These are phyloP conservation scores for Polyrhizophydium stewartii DNA, from an alignment of 371 early-diverging fungal species.

Conservation along the genomic window DNA sequence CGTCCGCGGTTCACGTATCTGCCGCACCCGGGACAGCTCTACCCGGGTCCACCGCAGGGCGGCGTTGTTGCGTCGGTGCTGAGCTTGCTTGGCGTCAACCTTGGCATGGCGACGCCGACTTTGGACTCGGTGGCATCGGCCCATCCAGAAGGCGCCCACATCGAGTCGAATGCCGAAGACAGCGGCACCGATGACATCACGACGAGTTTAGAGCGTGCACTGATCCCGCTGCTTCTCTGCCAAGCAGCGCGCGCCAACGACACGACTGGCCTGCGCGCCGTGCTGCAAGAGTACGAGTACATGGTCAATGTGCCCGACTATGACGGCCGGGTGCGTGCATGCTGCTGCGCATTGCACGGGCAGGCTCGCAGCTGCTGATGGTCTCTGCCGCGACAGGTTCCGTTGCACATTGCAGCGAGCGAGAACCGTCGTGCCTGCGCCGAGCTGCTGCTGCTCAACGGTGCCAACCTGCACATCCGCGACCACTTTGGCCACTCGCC, in stretches of 20 bases:
- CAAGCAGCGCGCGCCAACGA: constrained; percentile 85
- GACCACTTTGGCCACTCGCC: constrained; percentile 88
- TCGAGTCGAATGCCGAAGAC: not conserved
- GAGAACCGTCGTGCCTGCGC: constrained; percentile 69
- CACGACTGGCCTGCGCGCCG: constrained; percentile 63
- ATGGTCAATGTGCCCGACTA: constrained; percentile 80
- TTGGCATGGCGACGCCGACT: not conserved
- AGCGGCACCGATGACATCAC: not conserved
- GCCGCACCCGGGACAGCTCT: constrained; percentile 1
- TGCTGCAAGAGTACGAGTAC: constrained; percentile 55
- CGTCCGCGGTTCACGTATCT: constrained; percentile 46
- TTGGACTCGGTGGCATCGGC: not conserved
- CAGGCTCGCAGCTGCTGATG: not conserved
- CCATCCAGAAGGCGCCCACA: not conserved
- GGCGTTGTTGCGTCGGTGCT: constrained; percentile 20
- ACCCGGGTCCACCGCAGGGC: not conserved
- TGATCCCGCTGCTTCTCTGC: constrained; percentile 83
- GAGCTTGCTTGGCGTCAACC: constrained; percentile 17
- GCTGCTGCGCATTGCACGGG: not conserved
- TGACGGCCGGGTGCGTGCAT: constrained; percentile 64
- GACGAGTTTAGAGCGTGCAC: constrained; percentile 60
- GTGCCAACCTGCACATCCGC: constrained; percentile 90
- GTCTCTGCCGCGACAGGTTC: constrained; percentile 10
- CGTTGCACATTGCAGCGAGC: constrained; percentile 77
- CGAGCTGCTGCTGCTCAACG: constrained; percentile 72